Evolutionary conservation across 768 basidiomycete genomes (phyloP), one percentile per base, ranked within the genome.

Genomic region (Termitomyces sp.): DNA sequence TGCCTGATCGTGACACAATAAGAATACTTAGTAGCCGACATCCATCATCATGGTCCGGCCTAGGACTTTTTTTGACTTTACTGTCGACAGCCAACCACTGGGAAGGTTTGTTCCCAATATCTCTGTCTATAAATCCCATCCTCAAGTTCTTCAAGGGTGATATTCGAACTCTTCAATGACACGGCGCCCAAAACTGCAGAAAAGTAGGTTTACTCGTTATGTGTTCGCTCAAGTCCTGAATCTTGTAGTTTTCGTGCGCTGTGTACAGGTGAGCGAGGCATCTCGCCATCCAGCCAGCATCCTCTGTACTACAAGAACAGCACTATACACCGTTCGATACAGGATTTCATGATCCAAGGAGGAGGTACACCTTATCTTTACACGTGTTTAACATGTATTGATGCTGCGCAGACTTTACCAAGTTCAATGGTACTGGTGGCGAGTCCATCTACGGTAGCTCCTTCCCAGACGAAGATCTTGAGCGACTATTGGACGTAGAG

Each of bases 211-310:
- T 50, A 51, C 26, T 42, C 48, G 19, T 33, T 49, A 26, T 42
- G 43, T 38, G 55, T 21, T 60, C 15, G 57, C 55, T 56, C 52
- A 49, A 26, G n/a, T 23, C 44, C 10, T 58, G 3, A 31, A 35
- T 26, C 50, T 35, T 31, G 38, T 38, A 95, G 92, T 71, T 95
- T 95, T 68, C 83, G 93, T 44, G 83, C 85, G 3, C 73, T 96
- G 52, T 92, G 89, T 67, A 95, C 92, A 1, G 94, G 94, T 9
- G 89, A 93, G 68, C 85, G 83, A 64, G 94, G 93, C 5, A 63
- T 87, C 7, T 91, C 89, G 0, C 68, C 77, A 21, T 78, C 82
- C 1, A 79, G 85, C 52, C 55, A 58, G n/a, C 70, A 83, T 10
- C 86, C 90, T 6, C 76, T 95, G 5, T 89, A 87, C 72, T 94